A percentile compares a stretch with the other conserved stretches of the same genome.
These are phyloP conservation scores for Paspalum notatum DNA, from an alignment of 176 grass and related monocot genomes.

Conservation along the genomic window DNA sequence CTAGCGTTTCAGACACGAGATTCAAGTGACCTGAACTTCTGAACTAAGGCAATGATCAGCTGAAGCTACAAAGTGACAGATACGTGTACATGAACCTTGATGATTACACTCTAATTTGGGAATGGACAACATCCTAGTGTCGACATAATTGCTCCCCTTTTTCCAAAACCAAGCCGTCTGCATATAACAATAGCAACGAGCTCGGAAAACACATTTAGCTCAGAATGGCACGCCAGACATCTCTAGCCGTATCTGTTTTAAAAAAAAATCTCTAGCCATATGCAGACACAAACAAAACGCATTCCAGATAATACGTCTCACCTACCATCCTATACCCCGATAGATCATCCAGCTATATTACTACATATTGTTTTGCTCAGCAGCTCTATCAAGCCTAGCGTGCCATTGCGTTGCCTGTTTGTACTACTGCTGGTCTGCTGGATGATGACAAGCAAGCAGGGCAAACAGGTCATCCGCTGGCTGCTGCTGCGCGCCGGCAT, in stretches of 20 bases:
- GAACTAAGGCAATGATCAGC: neutral
- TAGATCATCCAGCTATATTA: neutral
- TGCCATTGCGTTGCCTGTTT: neutral
- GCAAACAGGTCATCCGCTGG: conserved; percentile 24
- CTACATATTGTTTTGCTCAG: neutral
- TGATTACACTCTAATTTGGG: neutral
- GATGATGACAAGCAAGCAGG: neutral
- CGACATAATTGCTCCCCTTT: neutral
- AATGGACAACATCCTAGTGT: neutral
- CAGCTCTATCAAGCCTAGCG: neutral
- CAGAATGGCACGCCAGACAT: neutral
- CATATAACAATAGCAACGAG: neutral
- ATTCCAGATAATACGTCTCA: neutral
- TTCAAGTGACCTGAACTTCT: conserved; percentile 5
- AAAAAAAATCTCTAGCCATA: neutral
- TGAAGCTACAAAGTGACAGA: neutral
- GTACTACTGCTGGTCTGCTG: neutral
- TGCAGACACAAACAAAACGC: conserved; percentile 24
- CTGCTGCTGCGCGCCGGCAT: neutral
- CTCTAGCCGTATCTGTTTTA: neutral
- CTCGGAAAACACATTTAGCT: neutral
- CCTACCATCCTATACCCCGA: neutral
- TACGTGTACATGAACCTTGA: neutral
- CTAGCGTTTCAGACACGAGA: neutral
- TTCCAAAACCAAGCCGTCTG: neutral